Conservation (phyloP, 495 filamentous ascomycete genomes). For the Penicillium canariense region DNA sequence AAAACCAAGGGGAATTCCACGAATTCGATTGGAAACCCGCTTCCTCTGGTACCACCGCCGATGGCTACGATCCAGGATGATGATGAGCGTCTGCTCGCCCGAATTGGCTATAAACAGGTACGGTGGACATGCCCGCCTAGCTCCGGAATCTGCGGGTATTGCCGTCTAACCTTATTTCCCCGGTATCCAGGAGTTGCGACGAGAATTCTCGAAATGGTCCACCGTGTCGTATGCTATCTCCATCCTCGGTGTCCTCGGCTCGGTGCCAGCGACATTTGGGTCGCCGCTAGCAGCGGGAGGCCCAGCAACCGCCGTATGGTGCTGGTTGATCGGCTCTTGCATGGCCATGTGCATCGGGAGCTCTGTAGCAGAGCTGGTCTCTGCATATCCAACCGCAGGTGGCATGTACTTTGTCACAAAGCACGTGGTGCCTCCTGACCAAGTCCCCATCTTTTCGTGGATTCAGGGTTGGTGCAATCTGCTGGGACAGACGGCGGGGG, state of each 20-base stretch:
- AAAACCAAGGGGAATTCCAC: not conserved
- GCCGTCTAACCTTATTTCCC: constrained; percentile 4
- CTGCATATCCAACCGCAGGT: constrained; percentile 61
- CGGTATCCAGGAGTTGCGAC: constrained; percentile 51
- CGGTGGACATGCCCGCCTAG: too few relatives aligned
- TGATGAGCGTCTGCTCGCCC: constrained; percentile 62
- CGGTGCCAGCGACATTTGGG: constrained; percentile 66
- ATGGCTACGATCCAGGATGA: constrained; percentile 58
- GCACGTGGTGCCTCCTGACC: constrained; percentile 54
- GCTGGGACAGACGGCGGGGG: constrained; percentile 58
- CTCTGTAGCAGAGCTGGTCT: constrained; percentile 62
- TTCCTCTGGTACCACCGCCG: not conserved
- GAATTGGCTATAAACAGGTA: constrained; percentile 70
- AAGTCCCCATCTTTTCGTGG: constrained; percentile 60
- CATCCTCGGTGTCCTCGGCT: constrained; percentile 67
- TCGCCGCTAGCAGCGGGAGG: constrained; percentile 63
- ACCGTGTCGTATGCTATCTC: constrained; percentile 74
- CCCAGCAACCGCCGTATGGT: constrained; percentile 69
- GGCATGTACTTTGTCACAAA: constrained; percentile 67
- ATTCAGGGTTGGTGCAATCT: constrained; percentile 63
- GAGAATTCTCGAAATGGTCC: constrained; percentile 73
- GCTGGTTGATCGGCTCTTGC: constrained; percentile 65
- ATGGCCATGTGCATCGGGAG: constrained; percentile 69
- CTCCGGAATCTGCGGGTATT: not conserved
- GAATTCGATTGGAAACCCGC: not conserved